These are phyloP conservation scores for Circinella umbellata DNA, from an alignment of 371 early-diverging fungal genomes.

Conservation along the genomic window DNA sequence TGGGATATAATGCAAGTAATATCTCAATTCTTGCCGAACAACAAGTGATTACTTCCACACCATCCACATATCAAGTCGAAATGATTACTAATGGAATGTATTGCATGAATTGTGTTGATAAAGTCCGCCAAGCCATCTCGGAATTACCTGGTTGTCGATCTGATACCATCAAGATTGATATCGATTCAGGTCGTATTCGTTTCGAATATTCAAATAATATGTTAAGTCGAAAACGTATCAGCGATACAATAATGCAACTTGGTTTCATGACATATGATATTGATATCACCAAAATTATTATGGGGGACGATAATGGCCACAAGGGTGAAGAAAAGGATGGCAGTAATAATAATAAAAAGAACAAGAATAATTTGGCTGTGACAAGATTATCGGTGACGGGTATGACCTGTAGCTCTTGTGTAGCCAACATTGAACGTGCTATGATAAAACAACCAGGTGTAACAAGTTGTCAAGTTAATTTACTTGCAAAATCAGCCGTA, in stretches of 20 bases:
- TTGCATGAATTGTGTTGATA: slow-evolving; percentile 66
- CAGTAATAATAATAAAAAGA: slow-evolving; percentile 17
- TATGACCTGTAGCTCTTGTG: slow-evolving; percentile 89
- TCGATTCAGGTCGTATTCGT: slow-evolving; percentile 49
- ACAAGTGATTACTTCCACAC: background rate
- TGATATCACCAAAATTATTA: slow-evolving; percentile 40
- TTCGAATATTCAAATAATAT: slow-evolving; percentile 44
- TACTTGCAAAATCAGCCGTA: slow-evolving; percentile 66
- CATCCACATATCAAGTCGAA: slow-evolving; percentile 26
- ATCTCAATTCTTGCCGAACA: slow-evolving; percentile 32
- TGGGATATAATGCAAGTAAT: slow-evolving; percentile 65
- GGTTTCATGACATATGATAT: slow-evolving; percentile 61
- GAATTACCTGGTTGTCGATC: slow-evolving; percentile 41
- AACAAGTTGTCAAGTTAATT: slow-evolving; percentile 63
- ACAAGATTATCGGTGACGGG: slow-evolving; percentile 65
- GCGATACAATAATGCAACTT: slow-evolving; percentile 49
- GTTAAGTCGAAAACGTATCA: slow-evolving; percentile 39
- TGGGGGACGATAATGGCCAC: slow-evolving; percentile 1
- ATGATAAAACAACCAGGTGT: slow-evolving; percentile 63
- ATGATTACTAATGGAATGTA: slow-evolving; percentile 70
- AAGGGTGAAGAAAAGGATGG: slow-evolving; percentile 16
- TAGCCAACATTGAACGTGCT: slow-evolving; percentile 69
- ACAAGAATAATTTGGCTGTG: slow-evolving; percentile 23
- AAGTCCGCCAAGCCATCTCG: slow-evolving; percentile 52
- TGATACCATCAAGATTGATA: slow-evolving; percentile 42